Evolutionary conservation across 2,329 filamentous ascomycete genomes (phyloP), one percentile per base, ranked within the genome.

Genomic region (Setomelanomma holmii): DNA sequence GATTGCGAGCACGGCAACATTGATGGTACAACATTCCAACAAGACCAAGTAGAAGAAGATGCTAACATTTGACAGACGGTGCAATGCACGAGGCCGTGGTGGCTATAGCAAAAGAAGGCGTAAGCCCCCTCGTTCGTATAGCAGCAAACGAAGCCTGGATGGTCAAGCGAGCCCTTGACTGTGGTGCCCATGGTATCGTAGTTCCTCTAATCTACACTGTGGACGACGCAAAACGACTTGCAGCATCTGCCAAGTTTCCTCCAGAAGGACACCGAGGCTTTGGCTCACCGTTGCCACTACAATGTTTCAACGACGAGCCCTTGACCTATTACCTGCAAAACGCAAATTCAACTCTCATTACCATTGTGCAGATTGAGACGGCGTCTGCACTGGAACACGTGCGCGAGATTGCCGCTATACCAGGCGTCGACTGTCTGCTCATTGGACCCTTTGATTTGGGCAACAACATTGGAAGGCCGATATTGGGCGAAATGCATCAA

Each of bases 141-240:
- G 77, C 82, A 12, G 82, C 81, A 21, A 84, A 84, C 49, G 82
- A 86, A 71, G 76, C 80, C 41, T 86, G 82, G 83, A 84, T 85
- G 82, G 82, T 86, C 51, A 86, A 86, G 66, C 75, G 84, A 44
- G 84, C 84, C 10, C 76, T 87, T 33, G 84, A 86, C 60, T 74
- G 82, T 39, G 84, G 84, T 33, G 84, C 84, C 6, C 84, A 86
- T 64, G 84, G 83, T 24, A 78, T 86, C 30, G 73, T 85, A 22
- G 82, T 84, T 4, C 83, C 82, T 4, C 68, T 84, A 4, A 74
- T 84, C 27, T 78, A 82, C 56, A 82, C 78, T 0, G 78, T 78
- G 10, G 80, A 82, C 19, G 82, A 85, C 57, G 82, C 82, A 4
- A 75, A 74, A 57, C 77, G 72, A 21, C 73, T 85, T 22, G 82